Percentiles rank a stretch among this genome's conserved stretches.
phyloP scores from a whole-genome alignment of 73 alveolate genomes.

The Paramecium sexaurelia region DNA sequence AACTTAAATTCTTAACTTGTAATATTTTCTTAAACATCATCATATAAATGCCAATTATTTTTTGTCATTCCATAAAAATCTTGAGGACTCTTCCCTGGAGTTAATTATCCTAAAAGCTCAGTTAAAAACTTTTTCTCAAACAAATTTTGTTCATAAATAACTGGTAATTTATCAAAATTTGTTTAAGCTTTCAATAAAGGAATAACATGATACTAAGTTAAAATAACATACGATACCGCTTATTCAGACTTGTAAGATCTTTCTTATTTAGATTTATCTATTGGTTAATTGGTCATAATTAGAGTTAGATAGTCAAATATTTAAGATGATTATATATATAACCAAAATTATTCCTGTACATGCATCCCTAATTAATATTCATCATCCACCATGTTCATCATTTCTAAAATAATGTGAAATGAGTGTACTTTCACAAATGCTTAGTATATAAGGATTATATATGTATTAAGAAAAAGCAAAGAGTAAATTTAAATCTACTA shows the following conservation, averaged over 20 bases:
- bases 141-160: background rate
- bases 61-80: conserved; percentile 31
- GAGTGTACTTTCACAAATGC: background rate
- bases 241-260: background rate
- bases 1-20: background rate
- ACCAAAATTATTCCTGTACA: conserved; percentile 14
- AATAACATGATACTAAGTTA: background rate
- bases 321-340: background rate
- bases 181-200: conserved; percentile 16
- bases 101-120: background rate
- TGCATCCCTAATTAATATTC: background rate
- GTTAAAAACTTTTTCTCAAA: background rate
- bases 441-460: background rate
- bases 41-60: conserved; percentile 26
- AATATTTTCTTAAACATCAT: background rate
- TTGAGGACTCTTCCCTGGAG: conserved; percentile 19
- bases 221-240: background rate
- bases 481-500: background rate
- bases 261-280: background rate
- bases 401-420: background rate
- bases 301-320: background rate
- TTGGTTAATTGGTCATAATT: background rate
- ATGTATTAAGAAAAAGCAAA: background rate
- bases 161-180: background rate
- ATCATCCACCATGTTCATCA: background rate